Conservation (phyloP, 2,329 filamentous ascomycete genomes). For the Phyllosticta paracitricarpa region DNA sequence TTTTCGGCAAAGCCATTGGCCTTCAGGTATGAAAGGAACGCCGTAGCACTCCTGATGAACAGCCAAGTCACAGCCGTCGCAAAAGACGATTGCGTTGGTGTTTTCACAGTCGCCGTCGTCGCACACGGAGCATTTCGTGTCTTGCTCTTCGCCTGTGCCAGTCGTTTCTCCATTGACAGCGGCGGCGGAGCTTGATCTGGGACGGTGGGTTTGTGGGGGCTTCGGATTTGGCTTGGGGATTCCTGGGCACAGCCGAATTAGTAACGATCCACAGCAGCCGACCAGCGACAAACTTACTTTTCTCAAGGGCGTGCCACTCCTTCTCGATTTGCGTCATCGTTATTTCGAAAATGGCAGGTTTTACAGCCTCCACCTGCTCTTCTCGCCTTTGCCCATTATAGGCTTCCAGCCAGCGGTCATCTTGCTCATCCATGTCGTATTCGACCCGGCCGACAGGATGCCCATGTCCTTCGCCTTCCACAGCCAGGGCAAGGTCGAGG, state of each 20-base stretch:
- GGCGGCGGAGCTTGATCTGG: constrained; percentile 84
- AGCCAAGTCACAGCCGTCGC: constrained; percentile 92
- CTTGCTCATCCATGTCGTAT: constrained; percentile 99
- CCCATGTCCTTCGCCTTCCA: constrained; percentile 41
- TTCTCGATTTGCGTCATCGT: constrained; percentile 99
- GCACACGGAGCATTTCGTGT: constrained; percentile 95
- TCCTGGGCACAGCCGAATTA: constrained; percentile 19
- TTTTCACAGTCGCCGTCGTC: constrained; percentile 99
- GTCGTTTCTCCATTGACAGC: constrained; percentile 90
- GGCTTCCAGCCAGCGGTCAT: constrained; percentile 87
- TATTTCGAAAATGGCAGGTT: constrained; percentile 90
- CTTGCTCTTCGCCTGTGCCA: constrained; percentile 75
- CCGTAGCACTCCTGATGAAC: constrained; percentile 99
- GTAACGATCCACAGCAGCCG: not conserved
- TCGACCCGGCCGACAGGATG: constrained; percentile 66
- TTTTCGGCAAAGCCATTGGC: constrained; percentile 95
- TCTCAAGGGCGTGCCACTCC: constrained; percentile 94
- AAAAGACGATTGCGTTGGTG: constrained; percentile 97
- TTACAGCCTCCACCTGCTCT: constrained; percentile 70
- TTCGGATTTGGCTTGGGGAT: constrained; percentile 97
- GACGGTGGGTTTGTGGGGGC: constrained; percentile 86
- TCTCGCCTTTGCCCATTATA: constrained; percentile 69
- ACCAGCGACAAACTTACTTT: constrained; percentile 41
- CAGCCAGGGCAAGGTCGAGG: constrained; percentile 43
- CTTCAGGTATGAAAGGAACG: constrained; percentile 96